These are phyloP conservation scores for Piper betle DNA, from an alignment of 164 flowering plant species.

Conservation along the genomic window DNA sequence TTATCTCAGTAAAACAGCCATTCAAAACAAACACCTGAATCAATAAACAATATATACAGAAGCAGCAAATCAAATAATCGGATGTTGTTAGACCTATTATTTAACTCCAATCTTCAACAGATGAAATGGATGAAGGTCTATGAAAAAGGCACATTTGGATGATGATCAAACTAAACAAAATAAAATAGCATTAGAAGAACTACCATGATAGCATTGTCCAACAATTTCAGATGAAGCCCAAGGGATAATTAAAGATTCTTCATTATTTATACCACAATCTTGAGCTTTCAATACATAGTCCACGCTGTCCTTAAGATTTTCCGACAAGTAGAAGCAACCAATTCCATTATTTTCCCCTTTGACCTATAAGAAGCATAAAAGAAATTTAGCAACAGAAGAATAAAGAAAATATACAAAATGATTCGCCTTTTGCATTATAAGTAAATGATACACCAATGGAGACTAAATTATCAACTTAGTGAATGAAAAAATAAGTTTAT, in stretches of 20 bases:
- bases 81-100: too few species aligned
- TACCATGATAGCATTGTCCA: conserved; percentile 31
- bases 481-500: too few species aligned
- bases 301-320: conserved; percentile 48
- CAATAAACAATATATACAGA: too few species aligned
- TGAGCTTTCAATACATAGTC: conserved; percentile 24
- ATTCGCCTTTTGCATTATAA: too few species aligned
- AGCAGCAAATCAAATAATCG: too few species aligned
- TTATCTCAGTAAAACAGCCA: too few species aligned
- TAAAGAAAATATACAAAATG: background rate
- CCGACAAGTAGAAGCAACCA: conserved; percentile 60
- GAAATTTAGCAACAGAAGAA: background rate
- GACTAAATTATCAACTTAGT: too few species aligned
- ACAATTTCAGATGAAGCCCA: conserved; percentile 38
- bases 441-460: too few species aligned
- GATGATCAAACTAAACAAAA: background rate
- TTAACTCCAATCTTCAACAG: too few species aligned
- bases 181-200: conserved; percentile 11
- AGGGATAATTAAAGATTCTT: conserved; percentile 14
- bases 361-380: conserved; percentile 26
- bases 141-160: background rate
- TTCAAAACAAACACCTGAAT: too few species aligned
- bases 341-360: conserved; percentile 34
- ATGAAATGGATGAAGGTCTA: background rate
- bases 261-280: conserved; percentile 19